Evolutionary conservation across 1,139 yeast species (phyloP), one percentile per base, ranked within the genome.

Genomic region (Blastobotrys persicus): DNA sequence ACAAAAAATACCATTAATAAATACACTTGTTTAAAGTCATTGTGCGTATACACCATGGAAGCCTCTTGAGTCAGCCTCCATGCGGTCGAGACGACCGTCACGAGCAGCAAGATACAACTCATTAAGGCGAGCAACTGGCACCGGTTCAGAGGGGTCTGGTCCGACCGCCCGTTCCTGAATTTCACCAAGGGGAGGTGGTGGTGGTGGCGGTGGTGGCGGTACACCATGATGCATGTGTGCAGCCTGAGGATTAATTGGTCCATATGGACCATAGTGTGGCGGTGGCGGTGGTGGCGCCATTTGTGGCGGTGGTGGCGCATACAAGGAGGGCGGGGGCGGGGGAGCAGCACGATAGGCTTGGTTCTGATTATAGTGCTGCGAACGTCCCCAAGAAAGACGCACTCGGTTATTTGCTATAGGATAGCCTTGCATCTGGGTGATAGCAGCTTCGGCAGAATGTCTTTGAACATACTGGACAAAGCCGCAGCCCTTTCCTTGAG

Each of bases 401-500:
- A 89, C 85, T 48, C 96, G 77, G 47, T 87, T 83, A 47, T 91
- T 94, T 11, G 89, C 94, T 61, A 91, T 84, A 33, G 89, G 83
- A 63, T 83, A 89, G 2, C 97, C 97, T 70, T 89, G 96, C 95
- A 91, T 85, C 47, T 87, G 87, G 41, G 85, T 80, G 57, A 89
- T 88, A 12, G 97, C 96, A 45, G 83, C 82, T 66, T 89, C 96
- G 0, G 97, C 97, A 56, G 88, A 86, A 55, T 82, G 84, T 51
- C 95, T 76, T 38, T 81, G 78, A 26, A 82, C 77, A 64, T 83
- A 89, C 66, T 87, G 94, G 50, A 89, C 91, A 71, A 89, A 91
- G 1, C 96, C 98, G 70, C 97, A 89, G 50, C 94, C 94, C 65
- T 89, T 89, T 13, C 96, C 96, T 3, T 85, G 83, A 7, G 96